Conservation (phyloP, 2,329 filamentous ascomycete genomes). For the Fusarium mangiferae region DNA sequence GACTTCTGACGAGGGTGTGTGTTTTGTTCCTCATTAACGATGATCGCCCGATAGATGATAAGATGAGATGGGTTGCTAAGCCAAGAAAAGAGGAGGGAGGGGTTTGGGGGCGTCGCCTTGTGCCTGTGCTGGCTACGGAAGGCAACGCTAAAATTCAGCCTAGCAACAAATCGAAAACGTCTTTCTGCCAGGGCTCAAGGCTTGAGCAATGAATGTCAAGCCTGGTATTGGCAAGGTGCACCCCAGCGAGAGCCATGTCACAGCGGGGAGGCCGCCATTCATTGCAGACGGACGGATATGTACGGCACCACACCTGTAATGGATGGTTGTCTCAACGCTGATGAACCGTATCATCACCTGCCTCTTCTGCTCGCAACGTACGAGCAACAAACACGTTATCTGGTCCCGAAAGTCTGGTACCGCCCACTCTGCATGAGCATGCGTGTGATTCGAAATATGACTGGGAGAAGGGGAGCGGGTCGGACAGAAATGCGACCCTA, state of each 20-base stretch:
- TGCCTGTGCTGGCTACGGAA: constrained; percentile 15
- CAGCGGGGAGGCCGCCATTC: constrained; percentile 18
- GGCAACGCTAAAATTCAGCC: constrained; percentile 25
- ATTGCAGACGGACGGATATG: constrained; percentile 20
- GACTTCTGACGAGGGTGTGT: constrained; percentile 35
- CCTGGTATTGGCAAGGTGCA: constrained; percentile 9
- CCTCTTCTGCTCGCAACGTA: constrained; percentile 38
- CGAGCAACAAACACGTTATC: constrained; percentile 35
- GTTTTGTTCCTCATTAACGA: constrained; percentile 30
- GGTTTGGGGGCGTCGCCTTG: constrained; percentile 22
- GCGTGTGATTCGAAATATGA: constrained; percentile 30
- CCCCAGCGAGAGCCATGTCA: constrained; percentile 16
- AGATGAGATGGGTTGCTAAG: constrained; percentile 13
- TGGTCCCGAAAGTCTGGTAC: constrained; percentile 47
- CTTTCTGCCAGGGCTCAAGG: constrained; percentile 14
- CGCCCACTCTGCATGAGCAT: constrained; percentile 45
- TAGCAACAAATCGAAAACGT: constrained; percentile 25
- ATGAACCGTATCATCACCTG: constrained; percentile 26
- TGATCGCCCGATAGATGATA: constrained; percentile 42
- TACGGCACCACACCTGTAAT: constrained; percentile 15
- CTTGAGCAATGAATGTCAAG: constrained; percentile 13
- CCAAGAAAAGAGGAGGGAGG: constrained; percentile 4
- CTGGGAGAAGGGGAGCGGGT: constrained; percentile 23
- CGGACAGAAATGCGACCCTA: constrained; percentile 26
- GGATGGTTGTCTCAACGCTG: constrained; percentile 34